These are phyloP conservation scores for Hypoxylon sp. DNA, from an alignment of 2,329 filamentous ascomycete genomes.

Conservation along the genomic window DNA sequence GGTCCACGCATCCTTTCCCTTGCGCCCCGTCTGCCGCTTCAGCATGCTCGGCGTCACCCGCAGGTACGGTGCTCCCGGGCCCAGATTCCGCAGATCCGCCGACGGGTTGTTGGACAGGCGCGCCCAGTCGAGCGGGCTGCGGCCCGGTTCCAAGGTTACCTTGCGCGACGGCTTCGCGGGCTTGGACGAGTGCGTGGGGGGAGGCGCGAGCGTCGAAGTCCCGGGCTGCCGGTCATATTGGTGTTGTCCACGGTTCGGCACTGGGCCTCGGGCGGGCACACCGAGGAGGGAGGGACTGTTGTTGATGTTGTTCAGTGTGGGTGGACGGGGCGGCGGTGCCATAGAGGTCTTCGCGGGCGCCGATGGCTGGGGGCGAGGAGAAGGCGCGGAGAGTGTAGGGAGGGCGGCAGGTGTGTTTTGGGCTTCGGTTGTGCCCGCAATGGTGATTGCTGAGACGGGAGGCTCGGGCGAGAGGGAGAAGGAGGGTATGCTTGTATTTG, in stretches of 20 bases:
- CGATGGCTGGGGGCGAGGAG: constrained; percentile 24
- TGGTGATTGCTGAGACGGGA: constrained; percentile 49
- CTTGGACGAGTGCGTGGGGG: constrained; percentile 67
- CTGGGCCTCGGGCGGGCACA: constrained; percentile 51
- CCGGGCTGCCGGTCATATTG: constrained; percentile 50
- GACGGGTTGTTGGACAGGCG: constrained; percentile 75
- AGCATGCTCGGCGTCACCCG: constrained; percentile 88
- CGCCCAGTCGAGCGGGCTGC: constrained; percentile 97
- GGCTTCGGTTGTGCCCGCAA: constrained; percentile 42
- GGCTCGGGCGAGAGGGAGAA: constrained; percentile 61
- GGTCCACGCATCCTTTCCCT: constrained; percentile 91
- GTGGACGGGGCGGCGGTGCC: constrained; percentile 48
- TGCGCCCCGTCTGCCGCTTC: constrained; percentile 82
- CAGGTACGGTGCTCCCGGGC: constrained; percentile 68
- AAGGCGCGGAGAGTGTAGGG: constrained; percentile 39
- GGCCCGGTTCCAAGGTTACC: constrained; percentile 87
- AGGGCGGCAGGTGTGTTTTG: constrained; percentile 24
- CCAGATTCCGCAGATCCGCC: constrained; percentile 76
- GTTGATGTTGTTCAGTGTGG: constrained; percentile 46
- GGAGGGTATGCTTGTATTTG: constrained; percentile 58
- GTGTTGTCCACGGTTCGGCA: constrained; percentile 58
- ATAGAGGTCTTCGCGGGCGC: constrained; percentile 25
- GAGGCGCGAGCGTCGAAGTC: constrained; percentile 65
- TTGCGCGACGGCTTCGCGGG: constrained; percentile 74
- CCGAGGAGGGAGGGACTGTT: constrained; percentile 41